phyloP scores from a whole-genome alignment of 2,329 filamentous ascomycete genomes.

The Apiospora arundinis region DNA sequence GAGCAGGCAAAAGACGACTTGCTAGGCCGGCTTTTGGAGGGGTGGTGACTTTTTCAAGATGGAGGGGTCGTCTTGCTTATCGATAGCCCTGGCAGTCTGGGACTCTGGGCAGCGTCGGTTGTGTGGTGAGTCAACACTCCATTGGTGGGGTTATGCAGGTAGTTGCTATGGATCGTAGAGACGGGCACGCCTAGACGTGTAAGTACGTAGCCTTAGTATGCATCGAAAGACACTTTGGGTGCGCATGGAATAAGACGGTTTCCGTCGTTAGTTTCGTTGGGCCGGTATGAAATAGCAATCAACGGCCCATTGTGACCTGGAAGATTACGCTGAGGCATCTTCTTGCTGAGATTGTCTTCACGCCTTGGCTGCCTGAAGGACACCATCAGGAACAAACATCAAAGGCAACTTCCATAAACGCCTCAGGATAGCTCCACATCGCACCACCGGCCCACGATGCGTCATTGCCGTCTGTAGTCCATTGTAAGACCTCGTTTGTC shows the following conservation, averaged over 20 bases:
- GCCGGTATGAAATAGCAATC: neutral
- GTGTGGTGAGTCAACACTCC: constrained; percentile 6
- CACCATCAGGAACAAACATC: constrained; percentile 3
- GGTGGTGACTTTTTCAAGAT: constrained; percentile 7
- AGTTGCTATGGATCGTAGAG: neutral
- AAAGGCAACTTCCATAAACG: constrained; percentile 9
- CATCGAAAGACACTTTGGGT: neutral
- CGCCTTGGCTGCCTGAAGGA: neutral
- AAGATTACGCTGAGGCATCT: neutral
- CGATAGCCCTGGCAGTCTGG: neutral
- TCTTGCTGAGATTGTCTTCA: neutral
- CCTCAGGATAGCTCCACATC: constrained; percentile 18
- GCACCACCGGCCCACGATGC: constrained; percentile 12
- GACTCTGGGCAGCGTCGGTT: neutral
- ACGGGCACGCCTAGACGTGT: neutral
- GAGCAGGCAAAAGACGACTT: neutral
- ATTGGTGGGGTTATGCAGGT: neutral
- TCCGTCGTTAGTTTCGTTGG: neutral
- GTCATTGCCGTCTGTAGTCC: constrained; percentile 3
- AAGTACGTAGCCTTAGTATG: neutral
- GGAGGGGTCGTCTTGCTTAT: constrained; percentile 11
- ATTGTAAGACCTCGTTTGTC: constrained; percentile 7
- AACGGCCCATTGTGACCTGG: neutral
- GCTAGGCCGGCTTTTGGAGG: neutral
- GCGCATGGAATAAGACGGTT: constrained; percentile 6